phyloP scores from a whole-genome alignment of 768 basidiomycete species.

The Tricholomella constricta region DNA sequence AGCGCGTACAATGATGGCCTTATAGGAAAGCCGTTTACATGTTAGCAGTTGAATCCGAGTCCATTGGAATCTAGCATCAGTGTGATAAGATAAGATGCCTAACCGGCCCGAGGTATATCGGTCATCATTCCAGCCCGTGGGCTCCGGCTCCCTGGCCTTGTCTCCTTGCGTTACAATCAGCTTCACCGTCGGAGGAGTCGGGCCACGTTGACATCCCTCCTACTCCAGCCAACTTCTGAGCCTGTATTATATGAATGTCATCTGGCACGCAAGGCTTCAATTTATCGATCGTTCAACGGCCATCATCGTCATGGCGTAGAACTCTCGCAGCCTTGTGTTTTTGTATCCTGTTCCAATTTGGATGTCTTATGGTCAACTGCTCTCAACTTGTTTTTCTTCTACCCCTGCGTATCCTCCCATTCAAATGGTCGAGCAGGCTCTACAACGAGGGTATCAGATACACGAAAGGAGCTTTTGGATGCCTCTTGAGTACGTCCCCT shows the following conservation, averaged over 20 bases:
- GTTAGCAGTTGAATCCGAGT: conserved; percentile 15
- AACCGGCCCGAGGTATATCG: neutral
- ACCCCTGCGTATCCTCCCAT: conserved; percentile 67
- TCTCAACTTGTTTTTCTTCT: conserved; percentile 75
- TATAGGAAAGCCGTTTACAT: conserved; percentile 51
- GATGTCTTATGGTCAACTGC: conserved; percentile 67
- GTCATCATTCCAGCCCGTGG: neutral
- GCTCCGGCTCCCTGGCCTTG: neutral
- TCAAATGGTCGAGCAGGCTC: conserved; percentile 49
- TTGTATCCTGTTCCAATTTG: conserved; percentile 58
- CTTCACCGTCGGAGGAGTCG: neutral
- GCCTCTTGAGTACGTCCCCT: conserved; percentile 61
- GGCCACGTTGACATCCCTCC: neutral
- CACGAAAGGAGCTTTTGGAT: conserved; percentile 83
- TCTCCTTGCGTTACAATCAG: neutral
- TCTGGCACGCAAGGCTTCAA: conserved; percentile 34
- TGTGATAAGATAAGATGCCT: neutral
- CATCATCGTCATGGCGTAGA: conserved; percentile 54
- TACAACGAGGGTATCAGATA: conserved; percentile 75
- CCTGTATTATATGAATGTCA: conserved; percentile 21
- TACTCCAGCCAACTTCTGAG: neutral
- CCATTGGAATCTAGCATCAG: no score
- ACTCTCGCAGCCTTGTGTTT: conserved; percentile 53
- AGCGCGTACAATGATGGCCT: conserved; percentile 44
- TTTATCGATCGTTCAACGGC: conserved; percentile 56